These are phyloP conservation scores for Fusarium floridanum DNA, from an alignment of 2,329 filamentous ascomycete species.

Conservation along the genomic window DNA sequence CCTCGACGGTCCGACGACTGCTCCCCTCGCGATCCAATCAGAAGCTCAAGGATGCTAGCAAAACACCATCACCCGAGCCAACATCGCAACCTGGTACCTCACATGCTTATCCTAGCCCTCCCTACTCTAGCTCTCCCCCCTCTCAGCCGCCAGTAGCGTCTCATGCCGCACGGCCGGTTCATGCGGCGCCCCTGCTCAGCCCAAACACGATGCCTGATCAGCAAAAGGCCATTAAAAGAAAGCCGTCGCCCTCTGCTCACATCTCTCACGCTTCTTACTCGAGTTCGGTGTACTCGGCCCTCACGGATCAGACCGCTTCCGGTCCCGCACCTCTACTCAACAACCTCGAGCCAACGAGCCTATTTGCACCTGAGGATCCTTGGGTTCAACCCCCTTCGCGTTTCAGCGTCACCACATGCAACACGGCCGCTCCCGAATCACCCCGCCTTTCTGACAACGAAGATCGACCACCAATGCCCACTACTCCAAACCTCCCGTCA, in stretches of 20 bases:
- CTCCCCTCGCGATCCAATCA: slow-evolving; percentile 52
- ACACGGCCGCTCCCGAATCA: slow-evolving; percentile 58
- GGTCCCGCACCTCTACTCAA: slow-evolving; percentile 24
- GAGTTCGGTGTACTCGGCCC: slow-evolving; percentile 53
- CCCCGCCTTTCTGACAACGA: slow-evolving; percentile 45
- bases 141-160: slow-evolving; percentile 24
- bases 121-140: slow-evolving; percentile 46
- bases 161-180: slow-evolving; percentile 26
- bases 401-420: slow-evolving; percentile 74
- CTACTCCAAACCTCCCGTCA: slow-evolving; percentile 31
- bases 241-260: slow-evolving; percentile 55
- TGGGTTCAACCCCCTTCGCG: slow-evolving; percentile 69
- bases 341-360: slow-evolving; percentile 26
- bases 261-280: slow-evolving; percentile 50
- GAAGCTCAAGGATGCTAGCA: slow-evolving; percentile 46
- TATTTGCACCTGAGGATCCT: slow-evolving; percentile 48
- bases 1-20: slow-evolving; percentile 52
- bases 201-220: slow-evolving; percentile 43
- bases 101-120: slow-evolving; percentile 52
- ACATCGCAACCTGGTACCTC: slow-evolving; percentile 29
- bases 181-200: slow-evolving; percentile 39
- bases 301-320: slow-evolving; percentile 42
- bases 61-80: slow-evolving; percentile 41
- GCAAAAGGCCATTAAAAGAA: slow-evolving; percentile 60
- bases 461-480: slow-evolving; percentile 43